Evolutionary conservation across 495 filamentous ascomycete species (phyloP).

Genomic region (Clavariopsis aquatica): DNA sequence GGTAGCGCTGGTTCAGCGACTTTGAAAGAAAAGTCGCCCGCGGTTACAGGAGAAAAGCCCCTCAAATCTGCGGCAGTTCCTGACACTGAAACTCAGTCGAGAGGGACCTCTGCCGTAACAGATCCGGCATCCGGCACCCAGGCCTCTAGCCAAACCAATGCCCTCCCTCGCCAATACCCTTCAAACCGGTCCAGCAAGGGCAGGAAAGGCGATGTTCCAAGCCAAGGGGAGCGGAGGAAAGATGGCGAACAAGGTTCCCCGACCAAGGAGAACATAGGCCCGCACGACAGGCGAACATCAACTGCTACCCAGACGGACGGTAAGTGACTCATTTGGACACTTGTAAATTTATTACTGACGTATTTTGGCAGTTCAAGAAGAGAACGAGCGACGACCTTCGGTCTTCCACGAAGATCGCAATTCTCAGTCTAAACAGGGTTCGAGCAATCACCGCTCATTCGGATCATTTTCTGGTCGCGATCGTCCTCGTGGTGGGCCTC

Average conservation of each 20-base stretch:
- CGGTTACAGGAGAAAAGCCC: conserved; percentile 42
- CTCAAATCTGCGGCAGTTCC: conserved; percentile 44
- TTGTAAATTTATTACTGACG: neutral
- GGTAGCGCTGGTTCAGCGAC: conserved; percentile 47
- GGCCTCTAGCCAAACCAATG: conserved; percentile 18
- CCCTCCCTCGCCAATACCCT: conserved; percentile 29
- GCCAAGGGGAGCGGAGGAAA: conserved; percentile 46
- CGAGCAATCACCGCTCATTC: conserved; percentile 22
- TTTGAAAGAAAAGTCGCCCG: conserved; percentile 26
- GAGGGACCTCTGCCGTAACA: conserved; percentile 15
- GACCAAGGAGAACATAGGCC: conserved; percentile 24
- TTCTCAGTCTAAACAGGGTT: conserved; percentile 13
- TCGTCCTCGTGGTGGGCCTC: conserved; percentile 37
- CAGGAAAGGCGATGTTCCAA: conserved; percentile 17
- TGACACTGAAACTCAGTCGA: conserved; percentile 13
- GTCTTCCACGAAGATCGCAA: conserved; percentile 15
- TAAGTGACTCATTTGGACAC: conserved; percentile 7
- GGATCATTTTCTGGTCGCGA: conserved; percentile 34
- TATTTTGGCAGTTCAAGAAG: conserved; percentile 17
- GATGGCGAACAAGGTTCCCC: conserved; percentile 34
- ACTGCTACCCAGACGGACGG: conserved; percentile 42
- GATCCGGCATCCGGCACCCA: conserved; percentile 16
- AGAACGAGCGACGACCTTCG: conserved; percentile 19
- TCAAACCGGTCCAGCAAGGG: conserved; percentile 20
- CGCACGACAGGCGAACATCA: conserved; percentile 41